Conservation (phyloP, 345 rosid genomes). For the Anacardium occidentale region DNA sequence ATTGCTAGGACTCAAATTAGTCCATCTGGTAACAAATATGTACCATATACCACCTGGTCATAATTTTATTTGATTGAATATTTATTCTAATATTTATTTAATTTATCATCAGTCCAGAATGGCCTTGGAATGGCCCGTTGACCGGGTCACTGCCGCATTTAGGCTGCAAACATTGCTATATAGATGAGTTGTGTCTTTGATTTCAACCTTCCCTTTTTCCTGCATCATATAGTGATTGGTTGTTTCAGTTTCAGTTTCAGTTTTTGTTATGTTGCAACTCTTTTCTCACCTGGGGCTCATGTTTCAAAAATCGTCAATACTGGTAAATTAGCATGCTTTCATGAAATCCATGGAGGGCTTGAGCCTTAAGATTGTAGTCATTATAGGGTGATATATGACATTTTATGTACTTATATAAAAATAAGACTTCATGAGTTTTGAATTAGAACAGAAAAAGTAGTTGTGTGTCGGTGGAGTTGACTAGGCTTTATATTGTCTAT, state of each 20-base stretch:
- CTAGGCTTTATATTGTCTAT: background rate
- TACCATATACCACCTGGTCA: no score
- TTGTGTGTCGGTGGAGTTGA: background rate
- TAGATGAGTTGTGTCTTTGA: background rate
- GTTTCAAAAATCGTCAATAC: background rate
- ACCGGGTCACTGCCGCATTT: no score
- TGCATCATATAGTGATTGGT: background rate
- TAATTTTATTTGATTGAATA: no score
- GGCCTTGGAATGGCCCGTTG: no score
- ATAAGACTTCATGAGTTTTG: no score
- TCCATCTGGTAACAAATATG: no score
- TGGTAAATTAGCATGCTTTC: background rate
- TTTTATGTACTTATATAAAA: background rate
- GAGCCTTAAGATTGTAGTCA: background rate
- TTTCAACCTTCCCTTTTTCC: background rate
- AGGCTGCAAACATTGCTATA: no score
- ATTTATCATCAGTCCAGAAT: no score
- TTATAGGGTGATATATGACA: background rate
- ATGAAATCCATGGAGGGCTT: background rate
- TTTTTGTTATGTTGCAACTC: background rate
- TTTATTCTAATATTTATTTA: no score
- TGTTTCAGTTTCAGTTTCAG: background rate
- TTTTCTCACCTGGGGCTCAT: background rate
- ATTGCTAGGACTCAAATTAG: no score
- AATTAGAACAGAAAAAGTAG: no score